Conservation (phyloP, 1,139 yeast species). For the Pichia sp. region DNA sequence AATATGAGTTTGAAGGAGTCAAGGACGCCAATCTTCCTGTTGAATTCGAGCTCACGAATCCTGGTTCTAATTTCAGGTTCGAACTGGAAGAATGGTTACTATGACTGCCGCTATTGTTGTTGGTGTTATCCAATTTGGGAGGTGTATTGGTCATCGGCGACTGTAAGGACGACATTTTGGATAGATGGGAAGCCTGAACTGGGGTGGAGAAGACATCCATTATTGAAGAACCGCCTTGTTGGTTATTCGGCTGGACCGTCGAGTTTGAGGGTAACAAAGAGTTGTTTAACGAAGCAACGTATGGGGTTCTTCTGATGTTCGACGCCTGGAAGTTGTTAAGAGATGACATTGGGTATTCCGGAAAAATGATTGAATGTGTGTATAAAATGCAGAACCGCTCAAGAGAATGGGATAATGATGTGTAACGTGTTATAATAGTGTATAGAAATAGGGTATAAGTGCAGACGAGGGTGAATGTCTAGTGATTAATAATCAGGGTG, state of each 20-base stretch:
- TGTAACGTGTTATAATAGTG: no score
- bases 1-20: not conserved
- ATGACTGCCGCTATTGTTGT: not conserved
- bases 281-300: not conserved
- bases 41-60: constrained; percentile 4
- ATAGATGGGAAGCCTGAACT: not conserved
- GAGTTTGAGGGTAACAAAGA: not conserved
- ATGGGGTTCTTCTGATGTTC: constrained; percentile 16
- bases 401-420: no score
- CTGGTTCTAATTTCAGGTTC: constrained; percentile 8
- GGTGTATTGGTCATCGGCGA: not conserved
- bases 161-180: not conserved
- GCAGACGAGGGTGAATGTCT: no score
- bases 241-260: not conserved
- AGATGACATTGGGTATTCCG: constrained; percentile 8
- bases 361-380: no score
- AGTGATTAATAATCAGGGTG: no score
- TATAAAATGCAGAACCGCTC: no score
- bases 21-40: not conserved
- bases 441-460: no score
- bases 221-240: not conserved
- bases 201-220: constrained; percentile 6
- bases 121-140: not conserved
- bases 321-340: constrained; percentile 14
- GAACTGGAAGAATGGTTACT: not conserved